Evolutionary conservation across 352 stramenopile species (phyloP), one percentile per base, ranked within the genome.

Genomic region (Aphanomyces stellatus): DNA sequence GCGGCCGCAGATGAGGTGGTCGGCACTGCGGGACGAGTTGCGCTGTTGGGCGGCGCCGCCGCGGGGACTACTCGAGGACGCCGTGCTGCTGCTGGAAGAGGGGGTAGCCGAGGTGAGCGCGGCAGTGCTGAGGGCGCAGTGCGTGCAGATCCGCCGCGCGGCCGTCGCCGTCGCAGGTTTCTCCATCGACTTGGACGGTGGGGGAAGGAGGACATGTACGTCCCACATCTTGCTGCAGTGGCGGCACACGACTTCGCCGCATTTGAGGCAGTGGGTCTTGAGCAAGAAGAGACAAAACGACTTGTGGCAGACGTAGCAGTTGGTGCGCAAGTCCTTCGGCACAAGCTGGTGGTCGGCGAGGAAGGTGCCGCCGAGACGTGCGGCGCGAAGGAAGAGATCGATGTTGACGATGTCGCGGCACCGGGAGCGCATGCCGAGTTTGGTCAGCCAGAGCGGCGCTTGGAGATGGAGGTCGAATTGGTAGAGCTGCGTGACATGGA

Each of bases 221-320:
- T n/a, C 3, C 49, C 49, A 57, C 11, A 40, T 57, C 25, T 57
- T 57, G 49, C 49, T 57, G 25, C 49, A 57, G 15, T 30, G 25
- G 25, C 49, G 8, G 30, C 49, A 57, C 25, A 57, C 49, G 6
- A 57, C 49, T 11, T 57, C 49, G 49, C 49, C 49, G 30, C 49
- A 57, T 57, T 57, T 57, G 22, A 15, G 49, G 49, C 49, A 57
- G 3, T 57, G 22, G 22, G 49, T 37, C 28, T 57, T 57, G 49
- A 22, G 25, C 17, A 34, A 19, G 17, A 57, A 34, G 22, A 57
- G 7, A 15, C 49, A 22, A 57, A 57, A 57, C 25, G 25, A 24
- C 7, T 57, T 15, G 22, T 57, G 7, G 49, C 49, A 57, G 22
- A 57, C 11, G 1, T 15, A 1, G 19, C 49, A 57, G 11, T 15